phyloP scores from a whole-genome alignment of 345 rosid genomes.

The Carallia brachiata region DNA sequence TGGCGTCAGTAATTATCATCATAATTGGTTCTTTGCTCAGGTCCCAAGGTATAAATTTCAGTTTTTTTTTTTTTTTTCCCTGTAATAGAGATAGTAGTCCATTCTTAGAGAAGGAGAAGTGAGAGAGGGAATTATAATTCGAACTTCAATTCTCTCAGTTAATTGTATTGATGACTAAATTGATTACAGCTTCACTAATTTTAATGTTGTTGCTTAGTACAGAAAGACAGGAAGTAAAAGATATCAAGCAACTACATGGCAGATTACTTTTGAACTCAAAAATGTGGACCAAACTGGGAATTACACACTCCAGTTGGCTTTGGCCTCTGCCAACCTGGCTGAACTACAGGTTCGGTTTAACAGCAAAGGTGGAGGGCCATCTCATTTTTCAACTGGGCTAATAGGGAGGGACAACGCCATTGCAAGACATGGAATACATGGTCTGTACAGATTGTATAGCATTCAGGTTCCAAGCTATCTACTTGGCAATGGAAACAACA shows the following conservation, averaged over 20 bases:
- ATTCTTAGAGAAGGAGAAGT: too few relatives aligned
- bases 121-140: too few relatives aligned
- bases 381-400: slow-evolving; percentile 46
- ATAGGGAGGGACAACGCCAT: slow-evolving; percentile 77
- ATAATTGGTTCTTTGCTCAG: slow-evolving; percentile 83
- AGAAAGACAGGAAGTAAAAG: slow-evolving; percentile 40
- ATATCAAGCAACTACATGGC: slow-evolving; percentile 60
- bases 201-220: not conserved
- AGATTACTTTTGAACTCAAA: slow-evolving; percentile 45
- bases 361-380: slow-evolving; percentile 7
- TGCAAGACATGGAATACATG: slow-evolving; percentile 88
- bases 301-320: slow-evolving; percentile 66
- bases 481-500: slow-evolving; percentile 46
- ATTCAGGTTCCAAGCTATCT: slow-evolving; percentile 37
- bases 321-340: slow-evolving; percentile 59
- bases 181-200: too few relatives aligned
- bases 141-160: too few relatives aligned
- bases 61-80: not conserved
- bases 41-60: slow-evolving; percentile 49
- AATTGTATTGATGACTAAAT: not conserved
- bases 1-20: slow-evolving; percentile 42
- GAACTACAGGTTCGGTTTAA: slow-evolving; percentile 61
- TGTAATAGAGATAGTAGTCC: too few relatives aligned
- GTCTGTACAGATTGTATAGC: slow-evolving; percentile 62
- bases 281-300: slow-evolving; percentile 26